Evolutionary conservation across 2,329 filamentous ascomycete genomes (phyloP), one percentile per base, ranked within the genome.

Genomic region (Epichloe gansuensis): DNA sequence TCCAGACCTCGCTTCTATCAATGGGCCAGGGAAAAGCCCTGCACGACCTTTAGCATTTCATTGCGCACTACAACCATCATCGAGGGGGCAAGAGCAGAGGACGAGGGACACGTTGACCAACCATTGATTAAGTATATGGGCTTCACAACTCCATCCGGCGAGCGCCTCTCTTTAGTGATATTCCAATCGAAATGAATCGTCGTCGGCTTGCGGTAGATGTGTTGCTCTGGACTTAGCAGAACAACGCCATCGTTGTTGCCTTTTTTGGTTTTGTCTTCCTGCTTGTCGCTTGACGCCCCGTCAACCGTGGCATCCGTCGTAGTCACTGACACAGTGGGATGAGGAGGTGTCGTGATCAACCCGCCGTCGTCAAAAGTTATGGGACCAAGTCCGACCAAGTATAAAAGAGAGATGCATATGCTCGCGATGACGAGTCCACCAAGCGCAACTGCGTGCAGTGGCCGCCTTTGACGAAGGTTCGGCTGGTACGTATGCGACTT

Each of bases 71-170:
- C 31, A 1, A 46, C 5, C 8, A 35, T 25, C 15, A 5, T 11
- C 12, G 3, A 23, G 4, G 15, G 6, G 5, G 12, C n/a, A 6
- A 34, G 7, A 45, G 13, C 27, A 15, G 12, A 15, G 5, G 12
- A 21, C n/a, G 4, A 23, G 8, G 15, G 12, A 2, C 11, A 36
- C 34, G n/a, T 12, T 1, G 34, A 41, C 61, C 27, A 40, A 71
- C 69, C 69, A 55, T 79, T 78, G 53, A 80, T 69, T 3, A 75
- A 62, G 58, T 74, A 74, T 3, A 77, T 66, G 0, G 58, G 56
- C 56, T 76, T 76, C n/a, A 63, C 54, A 1, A 78, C 75, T 0
- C 76, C 75, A 58, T 79, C 74, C 5, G 73, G 73, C 3, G 66
- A 64, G n/a, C 64, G 60, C 31, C 59, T 38, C 1, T 56, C 66